Base-by-base conservation (phyloP, 2,329 filamentous ascomycete species). In the Macrophomina phaseolina region DNA sequence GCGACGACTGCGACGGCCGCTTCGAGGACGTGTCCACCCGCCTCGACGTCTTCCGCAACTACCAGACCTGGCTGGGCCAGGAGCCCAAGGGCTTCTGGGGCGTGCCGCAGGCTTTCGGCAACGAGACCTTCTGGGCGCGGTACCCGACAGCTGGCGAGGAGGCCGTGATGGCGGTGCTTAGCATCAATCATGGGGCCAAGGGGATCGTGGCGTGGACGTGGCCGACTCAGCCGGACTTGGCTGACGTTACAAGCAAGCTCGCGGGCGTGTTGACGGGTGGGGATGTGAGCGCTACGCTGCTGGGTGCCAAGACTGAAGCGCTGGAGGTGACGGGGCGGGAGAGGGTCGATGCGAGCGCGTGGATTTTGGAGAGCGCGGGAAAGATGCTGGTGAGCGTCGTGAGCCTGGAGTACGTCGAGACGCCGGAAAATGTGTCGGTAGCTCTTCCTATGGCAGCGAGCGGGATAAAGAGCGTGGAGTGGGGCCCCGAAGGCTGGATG, bases 1-100 rank as follows among this genome's bases (percentile, higher is more conserved):
- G 88, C 74, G 87, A 90, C 72, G 83, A 86, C 74, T 90, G 87
- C 73, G 70, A 74, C 2, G 85, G 84, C 62, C 74, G 73, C 64
- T 78, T 88, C 18, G 77, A 80, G 23, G 87, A 90, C 71, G 83
- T 89, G 32, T 75, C 79, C 0, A 73, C 72, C 7, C 80, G 83
- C 1, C 71, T 84, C 1, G 81, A 85, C 58, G 70, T 73, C 1
- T 79, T 81, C 40, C 71, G 75, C 18, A 69, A 71, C 5, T 85
- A 82, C 65, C 79, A 82, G 66, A 69, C 69, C 0, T 81, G 81
- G 74, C 69, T 84, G 4, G 73, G 75, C 23, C 69, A 51, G 30
- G 38, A 71, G 3, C 70, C 70, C 42, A 85, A 85, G 71, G 76
- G 80, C 0, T 76, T 82, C 18, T 86, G 84, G 84, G 79, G 79